These are phyloP conservation scores for Dysphania ambrosioides DNA, from an alignment of 148 eudicot genomes.

Conservation along the genomic window DNA sequence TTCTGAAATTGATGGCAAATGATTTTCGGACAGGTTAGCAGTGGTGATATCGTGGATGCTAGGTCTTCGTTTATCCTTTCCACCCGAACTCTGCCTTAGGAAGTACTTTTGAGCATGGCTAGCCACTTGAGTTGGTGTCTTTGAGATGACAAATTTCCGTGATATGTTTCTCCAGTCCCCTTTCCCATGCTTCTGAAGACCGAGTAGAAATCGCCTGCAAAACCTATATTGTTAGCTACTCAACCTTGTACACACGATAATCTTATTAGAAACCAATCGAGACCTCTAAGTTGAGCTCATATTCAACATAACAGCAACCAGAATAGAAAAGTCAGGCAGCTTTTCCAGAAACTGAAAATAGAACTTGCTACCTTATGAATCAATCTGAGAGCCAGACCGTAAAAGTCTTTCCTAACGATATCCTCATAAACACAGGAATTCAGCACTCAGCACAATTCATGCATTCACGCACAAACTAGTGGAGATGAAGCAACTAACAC, in stretches of 20 bases:
- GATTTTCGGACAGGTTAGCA: conserved; percentile 36
- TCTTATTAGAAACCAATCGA: too few species aligned
- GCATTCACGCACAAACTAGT: background rate
- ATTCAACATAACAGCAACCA: background rate
- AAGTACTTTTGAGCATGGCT: conserved; percentile 98
- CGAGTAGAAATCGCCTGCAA: conserved; percentile 74
- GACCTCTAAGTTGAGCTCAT: background rate
- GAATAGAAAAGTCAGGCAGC: background rate
- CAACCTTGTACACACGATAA: background rate
- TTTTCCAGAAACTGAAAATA: background rate
- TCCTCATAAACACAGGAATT: background rate
- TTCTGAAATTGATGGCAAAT: conserved; percentile 14
- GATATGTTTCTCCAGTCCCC: conserved; percentile 97
- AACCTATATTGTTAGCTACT: background rate
- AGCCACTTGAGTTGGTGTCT: conserved; percentile 94
- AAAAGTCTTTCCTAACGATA: too few species aligned
- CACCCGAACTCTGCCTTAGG: conserved; percentile 63
- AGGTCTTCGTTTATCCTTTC: conserved; percentile 79
- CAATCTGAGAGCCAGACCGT: background rate
- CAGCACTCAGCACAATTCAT: background rate
- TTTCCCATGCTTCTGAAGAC: conserved; percentile 81
- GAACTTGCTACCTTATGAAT: background rate
- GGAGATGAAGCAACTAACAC: background rate
- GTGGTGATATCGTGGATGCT: conserved; percentile 96
- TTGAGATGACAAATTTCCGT: conserved; percentile 70